phyloP scores from a whole-genome alignment of 108 stramenopile genomes.

The Aurantiochytrium sp. region DNA sequence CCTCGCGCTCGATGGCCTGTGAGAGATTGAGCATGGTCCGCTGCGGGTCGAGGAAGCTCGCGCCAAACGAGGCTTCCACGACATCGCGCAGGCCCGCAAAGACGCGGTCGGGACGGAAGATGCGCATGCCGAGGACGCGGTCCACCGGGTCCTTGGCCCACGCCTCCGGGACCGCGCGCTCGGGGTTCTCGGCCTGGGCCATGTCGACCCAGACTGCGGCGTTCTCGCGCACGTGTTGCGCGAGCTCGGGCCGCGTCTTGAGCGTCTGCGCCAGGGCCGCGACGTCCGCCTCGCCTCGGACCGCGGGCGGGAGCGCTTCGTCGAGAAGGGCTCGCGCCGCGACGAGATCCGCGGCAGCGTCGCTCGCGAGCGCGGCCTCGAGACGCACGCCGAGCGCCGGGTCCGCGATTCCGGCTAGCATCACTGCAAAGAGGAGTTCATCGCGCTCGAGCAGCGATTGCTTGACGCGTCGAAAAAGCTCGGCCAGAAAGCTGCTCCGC shows the following conservation, averaged over 20 bases:
- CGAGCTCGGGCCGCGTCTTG: background rate
- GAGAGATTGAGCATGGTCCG: background rate
- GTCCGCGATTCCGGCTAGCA: background rate
- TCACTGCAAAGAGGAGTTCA: background rate
- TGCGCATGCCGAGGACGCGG: conserved; percentile 60
- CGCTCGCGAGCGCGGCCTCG: background rate
- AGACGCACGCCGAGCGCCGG: background rate
- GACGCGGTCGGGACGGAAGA: conserved; percentile 86
- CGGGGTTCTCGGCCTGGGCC: background rate
- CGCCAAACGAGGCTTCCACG: conserved; percentile 66
- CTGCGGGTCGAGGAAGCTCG: conserved; percentile 35
- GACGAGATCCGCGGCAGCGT: background rate
- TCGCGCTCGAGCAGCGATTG: background rate
- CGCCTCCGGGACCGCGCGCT: background rate
- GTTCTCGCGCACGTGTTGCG: background rate
- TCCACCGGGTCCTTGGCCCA: conserved; percentile 41
- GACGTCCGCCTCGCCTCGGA: background rate
- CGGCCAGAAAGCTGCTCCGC: background rate
- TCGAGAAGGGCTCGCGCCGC: background rate
- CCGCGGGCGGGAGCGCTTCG: background rate
- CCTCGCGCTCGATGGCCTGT: background rate
- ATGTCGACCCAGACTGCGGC: background rate
- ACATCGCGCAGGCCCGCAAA: conserved; percentile 71
- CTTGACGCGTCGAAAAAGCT: background rate
- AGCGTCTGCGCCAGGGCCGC: background rate